Evolutionary conservation across 495 filamentous ascomycete genomes (phyloP), one percentile per base, ranked within the genome.

Genomic region (Aspergillus bridgeri): DNA sequence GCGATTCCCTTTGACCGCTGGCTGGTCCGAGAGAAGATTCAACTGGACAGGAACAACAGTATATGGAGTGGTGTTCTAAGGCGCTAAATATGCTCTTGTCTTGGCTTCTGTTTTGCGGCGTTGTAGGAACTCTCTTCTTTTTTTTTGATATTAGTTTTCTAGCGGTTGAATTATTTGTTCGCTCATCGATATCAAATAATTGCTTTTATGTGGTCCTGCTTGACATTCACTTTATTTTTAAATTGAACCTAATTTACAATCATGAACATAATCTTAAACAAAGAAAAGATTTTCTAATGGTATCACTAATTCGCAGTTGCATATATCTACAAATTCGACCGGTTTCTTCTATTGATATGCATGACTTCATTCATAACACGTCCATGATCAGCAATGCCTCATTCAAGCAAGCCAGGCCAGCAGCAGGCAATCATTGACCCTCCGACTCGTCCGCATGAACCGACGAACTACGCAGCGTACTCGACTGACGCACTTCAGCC

Each of bases 381-480:
- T 38, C 33, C 57, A 9, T 59, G 53, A 50, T 58, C 55, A 24
- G 57, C 60, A 29, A 42, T 22, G 33, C 29, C 48, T 3, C 6
- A 51, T 21, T 63, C 54, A 49, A 68, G 9, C 68, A 64, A 51
- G 27, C 33, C 33, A 11, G 8, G 25, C 25, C 8, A 72, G 61
- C 7, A 69, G 71, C 17, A 71, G 76, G 5, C 57, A 56, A 11
- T 60, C 63, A 21, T 56, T 9, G 27, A 6, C 49, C 6, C 45
- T 57, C 9, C 44, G 44, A 5, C 59, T 61, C 23, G 3, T 72
- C 61, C 5, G 52, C 19, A 61, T 69, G 68, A 7, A 65, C 64
- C 15, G 71, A 66, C 49, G 66, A 64, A 23, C 62, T 64, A 19
- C 69, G 65, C 24, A 68, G 22, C n/a, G 56, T 54, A 60, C 65